Conservation (phyloP, 225 moss, liverwort and hornwort species). For the Thuidium tamariscinum region DNA sequence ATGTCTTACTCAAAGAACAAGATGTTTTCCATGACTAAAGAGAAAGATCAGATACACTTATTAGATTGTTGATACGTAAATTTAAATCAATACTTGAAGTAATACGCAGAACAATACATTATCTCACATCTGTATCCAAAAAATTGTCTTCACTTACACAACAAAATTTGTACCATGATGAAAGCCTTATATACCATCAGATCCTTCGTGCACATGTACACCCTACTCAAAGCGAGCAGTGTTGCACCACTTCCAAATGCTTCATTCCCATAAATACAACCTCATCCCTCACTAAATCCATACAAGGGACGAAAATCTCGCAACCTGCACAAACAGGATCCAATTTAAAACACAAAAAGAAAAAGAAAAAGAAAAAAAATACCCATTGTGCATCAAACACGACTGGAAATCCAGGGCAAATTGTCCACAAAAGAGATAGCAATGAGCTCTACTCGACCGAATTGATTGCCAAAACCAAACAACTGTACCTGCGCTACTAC, state of each 20-base stretch:
- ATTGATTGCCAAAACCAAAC: neutral
- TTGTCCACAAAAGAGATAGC: no score
- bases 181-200: neutral
- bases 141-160: neutral
- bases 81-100: neutral
- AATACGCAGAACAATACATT: neutral
- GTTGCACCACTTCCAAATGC: neutral
- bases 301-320: neutral
- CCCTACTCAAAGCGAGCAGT: neutral
- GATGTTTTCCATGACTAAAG: neutral
- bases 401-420: neutral
- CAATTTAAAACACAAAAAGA: neutral
- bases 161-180: neutral
- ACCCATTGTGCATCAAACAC: neutral
- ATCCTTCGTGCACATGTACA: neutral
- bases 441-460: neutral
- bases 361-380: no score
- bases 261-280: neutral
- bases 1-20: neutral
- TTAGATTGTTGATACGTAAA: neutral
- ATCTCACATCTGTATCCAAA: neutral
- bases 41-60: neutral
- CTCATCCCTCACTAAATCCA: neutral
- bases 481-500: constrained; percentile 40
- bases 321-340: neutral